A percentile compares a stretch with the other conserved stretches of the same genome.
Conservation (phyloP, 352 stramenopile species). For the Pythium periplocum region DNA sequence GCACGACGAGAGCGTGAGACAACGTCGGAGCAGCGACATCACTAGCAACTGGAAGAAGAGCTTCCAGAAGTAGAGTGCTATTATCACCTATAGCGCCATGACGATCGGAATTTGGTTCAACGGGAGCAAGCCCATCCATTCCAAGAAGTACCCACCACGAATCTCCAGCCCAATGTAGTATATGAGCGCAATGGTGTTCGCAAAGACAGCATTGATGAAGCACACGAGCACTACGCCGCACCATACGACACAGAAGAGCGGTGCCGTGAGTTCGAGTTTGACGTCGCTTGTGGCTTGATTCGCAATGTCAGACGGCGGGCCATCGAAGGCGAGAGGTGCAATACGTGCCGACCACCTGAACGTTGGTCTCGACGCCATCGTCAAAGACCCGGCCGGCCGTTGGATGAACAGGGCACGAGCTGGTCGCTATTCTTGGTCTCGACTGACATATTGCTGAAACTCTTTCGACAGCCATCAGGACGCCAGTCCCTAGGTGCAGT, state of each 20-base stretch:
- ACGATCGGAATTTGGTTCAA: conserved; percentile 5
- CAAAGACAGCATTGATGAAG: conserved; percentile 6
- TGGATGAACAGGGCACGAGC: no score
- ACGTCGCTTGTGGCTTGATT: background rate
- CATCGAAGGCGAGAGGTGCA: no score
- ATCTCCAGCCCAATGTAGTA: conserved; percentile 6
- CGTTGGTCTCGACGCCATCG: no score
- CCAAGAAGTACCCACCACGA: conserved; percentile 6
- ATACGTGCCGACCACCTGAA: no score
- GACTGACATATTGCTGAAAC: no score
- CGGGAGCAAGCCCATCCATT: background rate
- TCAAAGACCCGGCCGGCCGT: no score
- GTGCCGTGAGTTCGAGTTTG: background rate
- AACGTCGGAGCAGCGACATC: background rate
- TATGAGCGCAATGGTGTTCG: background rate
- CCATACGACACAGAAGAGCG: conserved; percentile 3
- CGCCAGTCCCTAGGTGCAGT: no score
- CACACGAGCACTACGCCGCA: background rate
- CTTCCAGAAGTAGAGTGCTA: conserved; percentile 1
- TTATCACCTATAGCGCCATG: conserved; percentile 3
- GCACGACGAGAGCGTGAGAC: background rate
- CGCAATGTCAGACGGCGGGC: no score
- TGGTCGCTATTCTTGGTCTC: no score
- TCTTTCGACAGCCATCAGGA: no score
- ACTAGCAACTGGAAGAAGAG: background rate